phyloP scores from a whole-genome alignment of 2,329 filamentous ascomycete species.

The Stemphylium beticola region DNA sequence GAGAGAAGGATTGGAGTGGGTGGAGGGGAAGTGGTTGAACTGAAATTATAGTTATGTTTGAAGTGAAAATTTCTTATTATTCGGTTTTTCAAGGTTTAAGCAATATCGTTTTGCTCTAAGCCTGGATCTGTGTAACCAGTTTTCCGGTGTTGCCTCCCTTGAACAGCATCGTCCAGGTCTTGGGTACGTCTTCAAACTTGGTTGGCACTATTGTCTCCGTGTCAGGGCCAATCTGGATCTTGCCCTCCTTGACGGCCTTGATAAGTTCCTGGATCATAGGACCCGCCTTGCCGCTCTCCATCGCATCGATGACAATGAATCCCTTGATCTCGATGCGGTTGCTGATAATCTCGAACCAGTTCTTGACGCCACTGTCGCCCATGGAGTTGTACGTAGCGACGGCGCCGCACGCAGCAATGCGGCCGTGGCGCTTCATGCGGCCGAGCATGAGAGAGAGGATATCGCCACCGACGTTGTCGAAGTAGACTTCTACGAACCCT shows the following conservation, averaged over 20 bases:
- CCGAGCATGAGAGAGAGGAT: constrained; percentile 56
- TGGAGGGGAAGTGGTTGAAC: constrained; percentile 35
- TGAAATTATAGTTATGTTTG: background rate
- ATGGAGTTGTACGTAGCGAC: constrained; percentile 52
- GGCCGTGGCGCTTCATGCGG: constrained; percentile 50
- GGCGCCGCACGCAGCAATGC: constrained; percentile 53
- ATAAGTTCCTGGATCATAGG: constrained; percentile 32
- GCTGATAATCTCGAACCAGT: constrained; percentile 52
- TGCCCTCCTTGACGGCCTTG: constrained; percentile 51
- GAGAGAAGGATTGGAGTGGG: constrained; percentile 33
- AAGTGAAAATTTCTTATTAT: background rate
- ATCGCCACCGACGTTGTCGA: constrained; percentile 59
- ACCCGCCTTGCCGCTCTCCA: constrained; percentile 36
- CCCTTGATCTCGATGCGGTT: constrained; percentile 54
- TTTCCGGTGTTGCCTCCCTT: constrained; percentile 57
- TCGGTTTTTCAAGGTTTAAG: background rate
- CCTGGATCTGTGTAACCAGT: constrained; percentile 50
- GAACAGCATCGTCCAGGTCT: constrained; percentile 58
- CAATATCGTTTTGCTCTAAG: background rate
- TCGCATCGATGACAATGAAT: constrained; percentile 53
- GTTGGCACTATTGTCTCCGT: constrained; percentile 57
- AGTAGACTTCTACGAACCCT: constrained; percentile 60
- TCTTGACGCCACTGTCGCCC: constrained; percentile 44
- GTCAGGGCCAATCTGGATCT: constrained; percentile 53
- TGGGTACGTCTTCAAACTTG: constrained; percentile 57